Percentiles rank a stretch among this genome's conserved stretches.
Evolutionary conservation across 1,284 basidiomycete species (phyloP).

Genomic region (Cryptococcus wingfieldii): DNA sequence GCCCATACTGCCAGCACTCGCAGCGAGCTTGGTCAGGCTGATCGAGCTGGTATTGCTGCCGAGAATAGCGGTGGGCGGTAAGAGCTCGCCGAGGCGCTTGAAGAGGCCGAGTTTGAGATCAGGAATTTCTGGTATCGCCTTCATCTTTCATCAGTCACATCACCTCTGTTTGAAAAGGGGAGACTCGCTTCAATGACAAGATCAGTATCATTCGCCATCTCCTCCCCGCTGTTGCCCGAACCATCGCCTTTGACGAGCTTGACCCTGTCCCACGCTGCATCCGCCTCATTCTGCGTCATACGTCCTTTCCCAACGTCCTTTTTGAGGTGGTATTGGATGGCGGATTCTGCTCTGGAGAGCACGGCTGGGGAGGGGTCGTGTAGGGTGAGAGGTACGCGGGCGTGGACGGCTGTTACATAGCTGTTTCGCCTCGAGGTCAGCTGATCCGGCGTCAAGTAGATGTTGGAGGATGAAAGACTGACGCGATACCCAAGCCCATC

Average conservation of each 20-base stretch:
- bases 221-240: conserved; percentile 38
- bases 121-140: conserved; percentile 88
- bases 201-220: conserved; percentile 64
- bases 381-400: conserved; percentile 34
- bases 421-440: conserved; percentile 12
- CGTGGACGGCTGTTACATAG: conserved; percentile 43
- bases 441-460: neutral
- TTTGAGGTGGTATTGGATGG: conserved; percentile 66
- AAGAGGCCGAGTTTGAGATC: conserved; percentile 78
- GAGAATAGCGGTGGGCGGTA: conserved; percentile 72
- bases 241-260: conserved; percentile 53
- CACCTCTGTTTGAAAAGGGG: neutral
- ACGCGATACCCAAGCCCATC: conserved; percentile 48
- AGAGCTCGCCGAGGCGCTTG: conserved; percentile 61
- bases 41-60: conserved; percentile 94
- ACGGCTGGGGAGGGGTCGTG: conserved; percentile 40
- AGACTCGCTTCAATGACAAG: conserved; percentile 77
- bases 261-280: conserved; percentile 66
- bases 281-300: conserved; percentile 64
- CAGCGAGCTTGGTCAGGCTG: conserved; percentile 88
- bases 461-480: conserved; percentile 6
- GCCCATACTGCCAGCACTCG: conserved; percentile 61
- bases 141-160: neutral
- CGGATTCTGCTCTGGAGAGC: conserved; percentile 26
- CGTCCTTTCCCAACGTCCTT: conserved; percentile 84